Base-by-base conservation (phyloP, 257 asterid species). In the Petunia axillaris region DNA sequence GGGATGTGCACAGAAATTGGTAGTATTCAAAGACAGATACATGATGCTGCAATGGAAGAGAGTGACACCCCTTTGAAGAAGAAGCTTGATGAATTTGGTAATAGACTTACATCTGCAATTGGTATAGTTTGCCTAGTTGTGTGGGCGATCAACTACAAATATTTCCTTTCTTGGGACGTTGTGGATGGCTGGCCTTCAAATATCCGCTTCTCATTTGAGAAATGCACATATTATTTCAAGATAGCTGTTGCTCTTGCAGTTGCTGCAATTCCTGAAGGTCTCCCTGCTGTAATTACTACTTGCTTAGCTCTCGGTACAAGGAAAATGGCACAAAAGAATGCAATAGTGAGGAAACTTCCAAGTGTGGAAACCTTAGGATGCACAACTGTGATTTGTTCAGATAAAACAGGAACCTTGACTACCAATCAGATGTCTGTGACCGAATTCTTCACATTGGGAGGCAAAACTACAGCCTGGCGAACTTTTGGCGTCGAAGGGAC, bases 191-290 rank as follows among this genome's bases (percentile, higher is more conserved):
- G 90, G 93, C 96, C 94, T 40, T 63, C 91, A 13, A 83, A 89
- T 80, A 65, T 87, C 83, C 81, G 71, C 25, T 91, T 91, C 80
- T 91, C 94, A 35, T 91, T 90, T 63, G 89, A 90, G 64, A 89
- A 87, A 79, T 92, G 97, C 87, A 86, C 95, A 5, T 91, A 91
- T 66, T 91, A 92, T 84, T 92, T 92, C 64, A 88, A 92, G 81
- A 88, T 91, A 52, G 96, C 96, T 63, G 89, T 92, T 62, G 93
- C 95, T 15, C 89, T 92, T 63, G 97, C 97, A 2, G 96, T 92
- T 43, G 97, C 97, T 64, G 97, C 97, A 4, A 91, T 92, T 50
- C 96, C 97, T 2, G 97, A 92, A 84, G 97, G 97, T 46, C 89
- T 92, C 41, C 94, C 97, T 3, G 87, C 97, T 40, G 97, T 91